Conservation (phyloP, 257 asterid species). For the Osmanthus fragrans region DNA sequence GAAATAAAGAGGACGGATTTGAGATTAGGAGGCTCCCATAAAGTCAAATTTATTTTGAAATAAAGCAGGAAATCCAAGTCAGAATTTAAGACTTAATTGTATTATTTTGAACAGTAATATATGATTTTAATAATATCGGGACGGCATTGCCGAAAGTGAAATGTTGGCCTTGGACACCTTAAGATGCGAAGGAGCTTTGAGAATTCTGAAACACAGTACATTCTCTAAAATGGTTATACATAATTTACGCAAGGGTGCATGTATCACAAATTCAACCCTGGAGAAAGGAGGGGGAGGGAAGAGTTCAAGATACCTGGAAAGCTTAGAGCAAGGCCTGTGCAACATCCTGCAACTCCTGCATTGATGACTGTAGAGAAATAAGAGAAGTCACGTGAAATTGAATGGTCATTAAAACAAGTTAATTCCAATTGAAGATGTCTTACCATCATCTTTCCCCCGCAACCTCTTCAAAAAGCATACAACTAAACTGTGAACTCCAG, state of each 20-base stretch:
- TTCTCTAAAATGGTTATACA: background rate
- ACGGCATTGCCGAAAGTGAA: background rate
- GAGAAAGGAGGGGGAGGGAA: background rate
- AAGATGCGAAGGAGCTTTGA: background rate
- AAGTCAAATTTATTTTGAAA: background rate
- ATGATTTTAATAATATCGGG: background rate
- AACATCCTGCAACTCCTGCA: constrained; percentile 98
- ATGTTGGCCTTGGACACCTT: background rate
- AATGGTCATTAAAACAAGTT: background rate
- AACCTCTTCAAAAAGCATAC: constrained; percentile 79
- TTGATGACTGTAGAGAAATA: constrained; percentile 57
- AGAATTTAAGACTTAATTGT: background rate
- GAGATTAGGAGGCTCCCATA: background rate
- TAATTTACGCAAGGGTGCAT: background rate
- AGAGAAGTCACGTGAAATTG: constrained; percentile 17
- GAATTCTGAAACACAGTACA: background rate
- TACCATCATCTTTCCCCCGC: constrained; percentile 95
- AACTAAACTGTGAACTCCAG: constrained; percentile 90
- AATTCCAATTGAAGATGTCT: constrained; percentile 13
- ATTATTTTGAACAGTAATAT: background rate
- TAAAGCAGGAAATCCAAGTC: background rate
- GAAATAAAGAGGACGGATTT: background rate
- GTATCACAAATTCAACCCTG: background rate
- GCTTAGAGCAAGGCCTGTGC: constrained; percentile 95
- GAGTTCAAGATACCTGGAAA: constrained; percentile 60